Conservation (phyloP, 345 rosid species). For the Arabidopsis suecica region DNA sequence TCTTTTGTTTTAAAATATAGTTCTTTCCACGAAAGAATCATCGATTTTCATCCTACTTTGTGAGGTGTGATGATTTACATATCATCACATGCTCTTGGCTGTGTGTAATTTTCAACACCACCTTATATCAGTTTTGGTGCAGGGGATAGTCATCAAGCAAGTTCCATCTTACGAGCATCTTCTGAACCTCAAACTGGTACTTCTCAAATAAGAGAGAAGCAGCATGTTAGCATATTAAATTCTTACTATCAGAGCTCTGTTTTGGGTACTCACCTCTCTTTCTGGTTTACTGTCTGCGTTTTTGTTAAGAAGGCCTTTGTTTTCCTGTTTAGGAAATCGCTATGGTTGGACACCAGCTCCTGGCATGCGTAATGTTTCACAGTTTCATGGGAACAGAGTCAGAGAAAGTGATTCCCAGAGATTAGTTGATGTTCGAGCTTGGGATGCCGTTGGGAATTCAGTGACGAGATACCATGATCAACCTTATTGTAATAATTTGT, state of each 20-base stretch:
- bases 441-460: constrained; percentile 66
- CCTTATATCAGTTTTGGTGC: constrained; percentile 47
- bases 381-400: constrained; percentile 48
- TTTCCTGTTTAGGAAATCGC: constrained; percentile 45
- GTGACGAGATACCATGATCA: constrained; percentile 46
- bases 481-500: constrained; percentile 49
- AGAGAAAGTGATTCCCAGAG: constrained; percentile 56
- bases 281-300: constrained; percentile 24
- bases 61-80: constrained; percentile 23
- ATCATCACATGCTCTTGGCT: constrained; percentile 32
- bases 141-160: constrained; percentile 73
- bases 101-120: constrained; percentile 22
- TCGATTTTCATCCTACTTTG: neutral
- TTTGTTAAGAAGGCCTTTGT: constrained; percentile 34
- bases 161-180: constrained; percentile 49
- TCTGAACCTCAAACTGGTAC: constrained; percentile 51
- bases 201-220: constrained; percentile 41
- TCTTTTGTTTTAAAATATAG: constrained; percentile 2
- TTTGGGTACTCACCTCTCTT: constrained; percentile 45
- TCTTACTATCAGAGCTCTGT: constrained; percentile 40
- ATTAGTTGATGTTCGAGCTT: constrained; percentile 58
- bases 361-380: constrained; percentile 44
- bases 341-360: constrained; percentile 49
- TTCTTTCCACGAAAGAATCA: constrained; percentile 24
- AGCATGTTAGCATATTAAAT: constrained; percentile 40